Evolutionary conservation across 208 protist genomes (phyloP), one percentile per base, ranked within the genome.

Genomic region (Trypanosoma rangeli): DNA sequence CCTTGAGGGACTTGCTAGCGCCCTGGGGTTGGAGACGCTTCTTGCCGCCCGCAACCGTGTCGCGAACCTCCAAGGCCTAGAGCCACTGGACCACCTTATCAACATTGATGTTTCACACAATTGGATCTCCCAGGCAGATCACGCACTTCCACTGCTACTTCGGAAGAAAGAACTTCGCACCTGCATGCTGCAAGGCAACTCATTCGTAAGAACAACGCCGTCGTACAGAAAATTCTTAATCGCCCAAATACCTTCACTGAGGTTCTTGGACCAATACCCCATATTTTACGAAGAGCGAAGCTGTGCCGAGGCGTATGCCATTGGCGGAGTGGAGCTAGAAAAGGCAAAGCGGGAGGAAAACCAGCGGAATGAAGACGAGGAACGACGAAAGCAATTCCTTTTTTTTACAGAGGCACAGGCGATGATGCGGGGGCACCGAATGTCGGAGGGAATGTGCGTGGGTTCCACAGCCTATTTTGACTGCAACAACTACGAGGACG

Each of bases 211-310:
- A 20, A 54, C 35, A 9, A 72, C 87, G 31, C 67, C 48, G 37
- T 64, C 79, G n/a, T 96, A 97, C 72, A 85, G 97, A 49, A 96
- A 97, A 69, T 72, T 52, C 5, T 39, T 94, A 18, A 93, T 98
- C 60, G 54, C 70, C 5, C 50, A 61, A 3, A 70, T 93, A 10
- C 57, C 82, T 1, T 72, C 64, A 26, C 74, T 97, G 57, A 74
- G 79, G 31, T 92, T 77, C 59, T 74, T 97, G 22, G 92, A 97
- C 67, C 82, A 87, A 15, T 76, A 74, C 37, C 92, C 92, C 18
- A 78, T 95, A 16, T 86, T 83, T 46, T 61, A 56, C 12, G 84
- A 89, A 15, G 92, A 97, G 63, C 80, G 92, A 16, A 69, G 65
- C 61, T 79, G 84, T 15, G 87, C 88, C 0, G 86, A 84, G 66